Conservation (phyloP, 1,139 yeast species). For the Suhomyces taliae region DNA sequence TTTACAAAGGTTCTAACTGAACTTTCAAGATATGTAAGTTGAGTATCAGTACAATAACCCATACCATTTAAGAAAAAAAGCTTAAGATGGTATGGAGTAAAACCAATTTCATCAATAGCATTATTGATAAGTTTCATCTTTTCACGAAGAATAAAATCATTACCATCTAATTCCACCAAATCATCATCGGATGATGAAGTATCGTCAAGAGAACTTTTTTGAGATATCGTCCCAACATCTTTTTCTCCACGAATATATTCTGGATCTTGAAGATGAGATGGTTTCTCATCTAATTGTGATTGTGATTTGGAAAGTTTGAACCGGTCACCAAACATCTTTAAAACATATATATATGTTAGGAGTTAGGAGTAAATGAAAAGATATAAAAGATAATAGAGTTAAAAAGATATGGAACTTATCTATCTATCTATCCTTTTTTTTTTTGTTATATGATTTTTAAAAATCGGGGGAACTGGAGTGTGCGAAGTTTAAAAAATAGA, state of each 20-base stretch:
- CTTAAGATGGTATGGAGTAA: constrained; percentile 48
- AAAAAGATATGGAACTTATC: no score
- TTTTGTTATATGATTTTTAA: no score
- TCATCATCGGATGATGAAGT: constrained; percentile 13
- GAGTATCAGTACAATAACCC: constrained; percentile 67
- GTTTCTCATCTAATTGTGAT: background rate
- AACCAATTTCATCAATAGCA: constrained; percentile 53
- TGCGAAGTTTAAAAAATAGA: background rate
- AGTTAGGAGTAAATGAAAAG: no score
- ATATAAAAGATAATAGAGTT: background rate
- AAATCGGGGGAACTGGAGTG: background rate
- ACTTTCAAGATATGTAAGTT: constrained; percentile 45
- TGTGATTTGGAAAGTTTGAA: background rate
- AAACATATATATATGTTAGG: no score
- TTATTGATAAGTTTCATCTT: constrained; percentile 43
- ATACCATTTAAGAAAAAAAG: constrained; percentile 51
- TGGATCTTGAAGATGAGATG: background rate
- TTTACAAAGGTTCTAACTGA: constrained; percentile 40
- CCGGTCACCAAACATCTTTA: background rate
- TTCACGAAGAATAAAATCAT: constrained; percentile 31
- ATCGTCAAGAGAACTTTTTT: constrained; percentile 7
- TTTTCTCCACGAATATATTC: background rate
- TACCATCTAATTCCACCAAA: constrained; percentile 21
- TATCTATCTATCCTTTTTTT: no score
- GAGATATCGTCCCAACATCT: constrained; percentile 4